Conservation (phyloP, 2,329 filamentous ascomycete species). For the Sporothrix curviconia region DNA sequence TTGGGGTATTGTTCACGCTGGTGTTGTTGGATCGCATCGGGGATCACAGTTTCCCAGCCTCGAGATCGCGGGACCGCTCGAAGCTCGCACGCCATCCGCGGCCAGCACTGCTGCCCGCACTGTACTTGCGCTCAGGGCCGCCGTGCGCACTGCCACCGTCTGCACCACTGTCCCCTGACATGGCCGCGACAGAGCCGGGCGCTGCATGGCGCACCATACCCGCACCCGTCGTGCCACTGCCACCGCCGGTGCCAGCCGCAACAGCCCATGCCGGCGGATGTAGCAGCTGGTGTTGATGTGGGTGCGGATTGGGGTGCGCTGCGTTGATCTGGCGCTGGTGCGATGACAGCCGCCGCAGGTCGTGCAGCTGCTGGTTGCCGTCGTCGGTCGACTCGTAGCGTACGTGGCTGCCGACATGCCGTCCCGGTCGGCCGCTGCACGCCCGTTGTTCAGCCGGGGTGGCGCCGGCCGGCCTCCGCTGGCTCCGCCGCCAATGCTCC, state of each 20-base stretch:
- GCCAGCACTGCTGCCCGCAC: conserved; percentile 7
- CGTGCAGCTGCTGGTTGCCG: conserved; percentile 1
- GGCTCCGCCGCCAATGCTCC: neutral
- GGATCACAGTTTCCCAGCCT: conserved; percentile 6
- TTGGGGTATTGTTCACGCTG: neutral
- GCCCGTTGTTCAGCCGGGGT: neutral
- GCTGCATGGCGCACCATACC: neutral
- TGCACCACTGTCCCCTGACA: neutral
- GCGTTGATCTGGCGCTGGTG: neutral
- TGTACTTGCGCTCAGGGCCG: neutral
- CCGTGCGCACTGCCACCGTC: neutral
- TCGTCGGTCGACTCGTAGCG: conserved; percentile 7
- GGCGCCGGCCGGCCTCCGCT: neutral
- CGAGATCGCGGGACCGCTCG: conserved; percentile 12
- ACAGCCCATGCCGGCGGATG: neutral
- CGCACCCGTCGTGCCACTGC: too few species aligned
- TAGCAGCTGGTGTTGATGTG: neutral
- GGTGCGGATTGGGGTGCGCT: neutral
- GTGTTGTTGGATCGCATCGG: neutral
- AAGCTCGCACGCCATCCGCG: conserved; percentile 1
- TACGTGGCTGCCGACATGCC: conserved; percentile 1
- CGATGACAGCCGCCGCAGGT: neutral
- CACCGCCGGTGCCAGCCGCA: neutral
- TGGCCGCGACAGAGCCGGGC: neutral
- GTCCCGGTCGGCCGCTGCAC: neutral